phyloP scores from a whole-genome alignment of 2,329 filamentous ascomycete species.

The Fusarium beomiforme region DNA sequence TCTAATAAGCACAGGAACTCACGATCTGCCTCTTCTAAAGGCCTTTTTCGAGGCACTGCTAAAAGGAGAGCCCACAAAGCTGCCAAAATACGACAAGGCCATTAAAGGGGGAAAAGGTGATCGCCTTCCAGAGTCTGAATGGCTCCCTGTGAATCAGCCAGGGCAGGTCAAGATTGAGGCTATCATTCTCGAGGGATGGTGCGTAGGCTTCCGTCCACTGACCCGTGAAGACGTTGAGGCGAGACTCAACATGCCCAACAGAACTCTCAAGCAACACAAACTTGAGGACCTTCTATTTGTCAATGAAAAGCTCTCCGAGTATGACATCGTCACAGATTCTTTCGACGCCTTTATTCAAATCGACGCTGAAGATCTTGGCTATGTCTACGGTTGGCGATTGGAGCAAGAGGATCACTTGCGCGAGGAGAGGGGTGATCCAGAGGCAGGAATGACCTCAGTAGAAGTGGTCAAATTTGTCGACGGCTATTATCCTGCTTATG shows the following conservation, averaged over 20 bases:
- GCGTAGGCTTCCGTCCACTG: slow-evolving; percentile 81
- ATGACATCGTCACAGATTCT: slow-evolving; percentile 60
- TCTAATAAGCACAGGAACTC: slow-evolving; percentile 59
- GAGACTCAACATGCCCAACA: slow-evolving; percentile 61
- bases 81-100: slow-evolving; percentile 88
- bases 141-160: slow-evolving; percentile 66
- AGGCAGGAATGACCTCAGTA: slow-evolving; percentile 81
- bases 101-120: slow-evolving; percentile 81
- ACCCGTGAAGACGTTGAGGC: slow-evolving; percentile 60
- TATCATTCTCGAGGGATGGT: slow-evolving; percentile 91
- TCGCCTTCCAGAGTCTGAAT: slow-evolving; percentile 69
- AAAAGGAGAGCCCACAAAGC: slow-evolving; percentile 58
- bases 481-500: slow-evolving; percentile 76
- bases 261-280: slow-evolving; percentile 58
- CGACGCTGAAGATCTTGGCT: slow-evolving; percentile 76
- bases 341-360: slow-evolving; percentile 67
- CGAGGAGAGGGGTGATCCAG: slow-evolving; percentile 64
- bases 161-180: slow-evolving; percentile 65
- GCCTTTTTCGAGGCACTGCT: slow-evolving; percentile 70
- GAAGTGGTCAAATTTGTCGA: slow-evolving; percentile 80
- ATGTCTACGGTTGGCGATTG: slow-evolving; percentile 85
- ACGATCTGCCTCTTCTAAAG: slow-evolving; percentile 75
- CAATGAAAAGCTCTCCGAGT: slow-evolving; percentile 58
- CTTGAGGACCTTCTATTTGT: slow-evolving; percentile 62
- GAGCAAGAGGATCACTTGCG: slow-evolving; percentile 82